Evolutionary conservation across 495 filamentous ascomycete species (phyloP).

Genomic region (Lindgomyces ingoldianus): DNA sequence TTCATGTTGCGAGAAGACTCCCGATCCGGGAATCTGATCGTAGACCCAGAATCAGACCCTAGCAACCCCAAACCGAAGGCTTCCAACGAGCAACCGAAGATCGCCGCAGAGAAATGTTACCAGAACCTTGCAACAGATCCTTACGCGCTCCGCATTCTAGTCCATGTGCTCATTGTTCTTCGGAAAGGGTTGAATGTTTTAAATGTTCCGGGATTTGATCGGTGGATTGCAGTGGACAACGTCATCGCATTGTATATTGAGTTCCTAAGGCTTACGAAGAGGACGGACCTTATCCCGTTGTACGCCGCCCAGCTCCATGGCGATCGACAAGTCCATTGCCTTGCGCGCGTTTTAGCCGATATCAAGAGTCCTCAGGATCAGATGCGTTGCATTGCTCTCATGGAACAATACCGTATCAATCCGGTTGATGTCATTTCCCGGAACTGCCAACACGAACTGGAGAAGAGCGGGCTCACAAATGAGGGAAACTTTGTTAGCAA

Average conservation of each 20-base stretch:
- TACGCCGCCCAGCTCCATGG: slow-evolving; percentile 77
- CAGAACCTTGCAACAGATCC: slow-evolving; percentile 49
- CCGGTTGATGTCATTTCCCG: slow-evolving; percentile 54
- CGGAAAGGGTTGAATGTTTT: slow-evolving; percentile 47
- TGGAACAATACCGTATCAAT: slow-evolving; percentile 57
- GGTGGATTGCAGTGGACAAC: slow-evolving; percentile 56
- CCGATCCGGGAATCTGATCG: slow-evolving; percentile 14
- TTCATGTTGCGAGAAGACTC: slow-evolving; percentile 53
- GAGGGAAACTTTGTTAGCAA: slow-evolving; percentile 4
- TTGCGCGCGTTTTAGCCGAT: slow-evolving; percentile 60
- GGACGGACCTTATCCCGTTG: slow-evolving; percentile 75
- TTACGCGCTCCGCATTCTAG: slow-evolving; percentile 59
- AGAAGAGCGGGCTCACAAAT: slow-evolving; percentile 9
- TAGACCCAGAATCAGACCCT: slow-evolving; percentile 10
- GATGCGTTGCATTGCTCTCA: slow-evolving; percentile 52
- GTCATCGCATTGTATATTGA: slow-evolving; percentile 80
- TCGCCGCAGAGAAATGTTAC: slow-evolving; percentile 20
- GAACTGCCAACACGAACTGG: slow-evolving; percentile 29
- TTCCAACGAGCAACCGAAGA: neutral
- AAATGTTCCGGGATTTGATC: slow-evolving; percentile 39
- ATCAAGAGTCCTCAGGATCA: slow-evolving; percentile 54
- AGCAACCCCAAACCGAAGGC: neutral
- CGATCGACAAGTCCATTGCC: slow-evolving; percentile 49
- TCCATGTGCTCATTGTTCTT: slow-evolving; percentile 59
- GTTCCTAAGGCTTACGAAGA: slow-evolving; percentile 65